phyloP scores from a whole-genome alignment of 768 basidiomycete species.

The Hemileccinum rubropunctum region DNA sequence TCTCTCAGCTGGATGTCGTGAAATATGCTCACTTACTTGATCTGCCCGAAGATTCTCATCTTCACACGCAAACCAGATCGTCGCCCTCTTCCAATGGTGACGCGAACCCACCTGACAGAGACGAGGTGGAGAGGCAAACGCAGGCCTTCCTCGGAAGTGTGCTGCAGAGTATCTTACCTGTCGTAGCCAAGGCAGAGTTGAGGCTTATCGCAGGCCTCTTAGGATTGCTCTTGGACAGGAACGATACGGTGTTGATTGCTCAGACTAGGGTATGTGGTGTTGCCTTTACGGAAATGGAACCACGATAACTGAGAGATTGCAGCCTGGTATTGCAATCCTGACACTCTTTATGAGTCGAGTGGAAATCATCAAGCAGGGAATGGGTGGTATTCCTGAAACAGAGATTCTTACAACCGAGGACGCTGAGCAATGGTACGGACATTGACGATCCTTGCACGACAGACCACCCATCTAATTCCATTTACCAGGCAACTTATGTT shows the following conservation, averaged over 20 bases:
- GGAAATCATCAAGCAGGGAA: conserved; percentile 84
- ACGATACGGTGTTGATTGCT: conserved; percentile 68
- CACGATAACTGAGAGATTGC: conserved; percentile 1
- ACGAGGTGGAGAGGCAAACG: conserved; percentile 83
- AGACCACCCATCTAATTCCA: conserved; percentile 7
- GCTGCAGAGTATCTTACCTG: conserved; percentile 80
- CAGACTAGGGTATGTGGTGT: conserved; percentile 68
- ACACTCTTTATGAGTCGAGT: conserved; percentile 91
- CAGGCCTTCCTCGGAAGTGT: conserved; percentile 85
- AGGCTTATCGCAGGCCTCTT: conserved; percentile 85
- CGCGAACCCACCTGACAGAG: conserved; percentile 39
- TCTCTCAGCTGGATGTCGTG: conserved; percentile 91
- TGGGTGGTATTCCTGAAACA: conserved; percentile 48
- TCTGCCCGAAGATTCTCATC: conserved; percentile 53
- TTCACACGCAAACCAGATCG: conserved; percentile 17
- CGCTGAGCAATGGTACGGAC: conserved; percentile 69
- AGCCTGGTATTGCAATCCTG: conserved; percentile 91
- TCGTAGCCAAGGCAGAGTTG: conserved; percentile 75
- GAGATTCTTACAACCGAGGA: conserved; percentile 71
- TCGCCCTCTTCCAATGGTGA: conserved; percentile 18
- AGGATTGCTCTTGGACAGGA: conserved; percentile 77
- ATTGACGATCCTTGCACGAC: not conserved
- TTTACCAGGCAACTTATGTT: conserved; percentile 77
- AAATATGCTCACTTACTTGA: conserved; percentile 72
- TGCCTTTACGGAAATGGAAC: not conserved